A percentile compares a stretch with the other conserved stretches of the same genome.
These are phyloP conservation scores for Beauveria medogensis DNA, from an alignment of 2,329 filamentous ascomycete genomes.

Conservation along the genomic window DNA sequence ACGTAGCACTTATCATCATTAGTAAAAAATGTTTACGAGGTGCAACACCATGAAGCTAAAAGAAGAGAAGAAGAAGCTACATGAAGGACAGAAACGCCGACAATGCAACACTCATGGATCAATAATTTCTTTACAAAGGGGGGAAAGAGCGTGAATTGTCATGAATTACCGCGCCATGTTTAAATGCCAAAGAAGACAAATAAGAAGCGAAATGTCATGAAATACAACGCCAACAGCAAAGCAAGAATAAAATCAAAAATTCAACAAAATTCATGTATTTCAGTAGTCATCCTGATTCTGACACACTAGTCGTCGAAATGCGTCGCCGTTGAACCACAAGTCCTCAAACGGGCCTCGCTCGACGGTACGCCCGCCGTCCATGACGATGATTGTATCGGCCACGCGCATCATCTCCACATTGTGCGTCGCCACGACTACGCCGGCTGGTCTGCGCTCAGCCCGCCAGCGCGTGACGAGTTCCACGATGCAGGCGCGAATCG, in stretches of 20 bases:
- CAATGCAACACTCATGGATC: no score
- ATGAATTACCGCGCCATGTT: no score
- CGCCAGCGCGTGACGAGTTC: constrained; percentile 35
- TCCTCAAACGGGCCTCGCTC: constrained; percentile 60
- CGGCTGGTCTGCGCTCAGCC: constrained; percentile 36
- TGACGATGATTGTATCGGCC: constrained; percentile 63
- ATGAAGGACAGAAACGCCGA: no score
- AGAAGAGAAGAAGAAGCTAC: no score
- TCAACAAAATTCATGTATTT: not conserved
- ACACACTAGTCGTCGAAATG: constrained; percentile 41
- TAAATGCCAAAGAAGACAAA: no score
- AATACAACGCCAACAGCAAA: not conserved
- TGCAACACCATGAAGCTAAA: no score
- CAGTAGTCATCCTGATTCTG: constrained; percentile 14
- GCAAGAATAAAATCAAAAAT: not conserved
- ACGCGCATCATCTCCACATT: constrained; percentile 77
- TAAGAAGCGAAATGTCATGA: no score
- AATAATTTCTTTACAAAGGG: no score
- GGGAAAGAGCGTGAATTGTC: no score
- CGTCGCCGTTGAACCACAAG: constrained; percentile 38
- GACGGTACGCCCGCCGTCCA: constrained; percentile 59
- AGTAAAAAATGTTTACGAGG: no score
- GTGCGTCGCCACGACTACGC: constrained; percentile 78
- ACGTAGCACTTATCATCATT: no score
- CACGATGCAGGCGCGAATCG: constrained; percentile 55